phyloP scores from a whole-genome alignment of 306 rosid genomes.

The Neltuma alba region DNA sequence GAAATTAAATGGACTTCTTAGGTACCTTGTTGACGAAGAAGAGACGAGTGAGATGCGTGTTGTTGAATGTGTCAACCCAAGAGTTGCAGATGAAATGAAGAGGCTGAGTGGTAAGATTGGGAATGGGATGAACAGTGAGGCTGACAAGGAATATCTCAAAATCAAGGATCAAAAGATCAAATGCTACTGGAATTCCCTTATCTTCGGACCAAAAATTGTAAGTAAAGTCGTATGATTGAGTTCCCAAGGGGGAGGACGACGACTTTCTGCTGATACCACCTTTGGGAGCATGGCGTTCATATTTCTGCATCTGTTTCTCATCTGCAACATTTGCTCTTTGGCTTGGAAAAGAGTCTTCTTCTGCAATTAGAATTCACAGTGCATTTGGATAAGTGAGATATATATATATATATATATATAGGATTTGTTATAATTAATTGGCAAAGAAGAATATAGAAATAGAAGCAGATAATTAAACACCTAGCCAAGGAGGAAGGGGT shows the following conservation, averaged over 20 bases:
- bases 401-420: too few relatives aligned
- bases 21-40: slow-evolving; percentile 75
- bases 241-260: not conserved
- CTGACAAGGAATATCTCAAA: not conserved
- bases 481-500: not conserved
- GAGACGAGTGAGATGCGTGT: slow-evolving; percentile 36
- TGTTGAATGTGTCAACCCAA: slow-evolving; percentile 52
- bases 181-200: not conserved
- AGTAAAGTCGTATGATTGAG: not conserved
- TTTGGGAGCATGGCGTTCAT: not conserved
- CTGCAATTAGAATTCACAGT: not conserved
- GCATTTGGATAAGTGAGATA: not conserved
- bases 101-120: not conserved
- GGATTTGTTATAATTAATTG: too few relatives aligned
- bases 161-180: not conserved
- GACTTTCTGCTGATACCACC: not conserved
- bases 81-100: slow-evolving; percentile 63
- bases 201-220: not conserved
- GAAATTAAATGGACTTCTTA: not conserved
- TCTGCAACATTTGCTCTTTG: not conserved
- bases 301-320: not conserved
- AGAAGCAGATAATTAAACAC: not conserved
- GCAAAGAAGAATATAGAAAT: not conserved
- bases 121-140: not conserved
- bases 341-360: not conserved